Conservation (phyloP, 106 monocot genomes). For the Dactylorhiza incarnata region DNA sequence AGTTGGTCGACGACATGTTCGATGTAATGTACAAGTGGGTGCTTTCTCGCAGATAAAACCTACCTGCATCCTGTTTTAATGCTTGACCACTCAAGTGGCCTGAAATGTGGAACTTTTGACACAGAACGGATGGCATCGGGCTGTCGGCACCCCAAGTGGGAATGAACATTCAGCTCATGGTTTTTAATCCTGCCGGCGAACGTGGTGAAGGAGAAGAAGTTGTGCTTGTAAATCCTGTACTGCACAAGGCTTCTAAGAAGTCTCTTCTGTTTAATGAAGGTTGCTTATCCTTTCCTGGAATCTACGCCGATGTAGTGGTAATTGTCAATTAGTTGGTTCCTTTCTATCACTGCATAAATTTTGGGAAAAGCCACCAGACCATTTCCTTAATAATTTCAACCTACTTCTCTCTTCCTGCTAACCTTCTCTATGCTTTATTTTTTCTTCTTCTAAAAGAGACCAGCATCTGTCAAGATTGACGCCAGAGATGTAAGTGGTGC, state of each 20-base stretch:
- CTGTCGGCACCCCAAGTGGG: constrained; percentile 98
- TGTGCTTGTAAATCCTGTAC: constrained; percentile 82
- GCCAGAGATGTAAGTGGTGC: constrained; percentile 77
- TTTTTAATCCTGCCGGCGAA: constrained; percentile 87
- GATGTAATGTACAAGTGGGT: constrained; percentile 98
- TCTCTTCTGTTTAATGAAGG: constrained; percentile 63
- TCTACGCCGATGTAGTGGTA: constrained; percentile 89
- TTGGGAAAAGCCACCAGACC: neutral
- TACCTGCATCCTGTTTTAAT: neutral
- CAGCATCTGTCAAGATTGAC: constrained; percentile 79
- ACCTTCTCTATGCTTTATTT: constrained; percentile 7
- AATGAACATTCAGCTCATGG: constrained; percentile 87
- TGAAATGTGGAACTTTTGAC: neutral
- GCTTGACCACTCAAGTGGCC: neutral
- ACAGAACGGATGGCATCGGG: constrained; percentile 97
- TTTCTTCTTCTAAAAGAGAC: constrained; percentile 51
- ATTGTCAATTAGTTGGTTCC: neutral
- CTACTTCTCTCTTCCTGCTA: neutral
- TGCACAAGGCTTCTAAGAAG: constrained; percentile 59
- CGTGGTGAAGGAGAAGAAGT: constrained; percentile 92
- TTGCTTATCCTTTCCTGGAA: constrained; percentile 96
- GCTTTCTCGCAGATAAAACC: neutral
- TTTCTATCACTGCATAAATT: constrained; percentile 2
- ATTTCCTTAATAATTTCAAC: neutral
- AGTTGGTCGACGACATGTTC: constrained; percentile 77